Base-by-base conservation (phyloP, 306 rosid species). In the Malus orientalis region DNA sequence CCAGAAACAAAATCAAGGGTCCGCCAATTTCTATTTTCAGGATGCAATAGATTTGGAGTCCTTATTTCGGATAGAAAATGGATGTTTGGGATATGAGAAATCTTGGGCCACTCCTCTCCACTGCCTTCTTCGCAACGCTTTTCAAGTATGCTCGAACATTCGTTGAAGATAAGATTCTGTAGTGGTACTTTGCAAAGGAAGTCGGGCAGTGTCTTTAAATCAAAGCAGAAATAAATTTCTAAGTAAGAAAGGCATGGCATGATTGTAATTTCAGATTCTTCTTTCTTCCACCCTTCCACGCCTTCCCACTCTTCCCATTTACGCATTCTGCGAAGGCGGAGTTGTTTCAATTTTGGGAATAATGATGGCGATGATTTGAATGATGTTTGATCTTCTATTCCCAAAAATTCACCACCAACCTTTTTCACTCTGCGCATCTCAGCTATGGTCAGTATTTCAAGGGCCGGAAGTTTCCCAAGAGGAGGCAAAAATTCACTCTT, bases 171-270 rank as follows among this genome's bases (percentile, higher is more conserved):
- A 18, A 54, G 4, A 16, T 18, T 4, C 0, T 54, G 60, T 11
- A 54, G 12, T 0, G 4, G 25, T 2, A 22, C 20, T 49, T 49
- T 49, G 20, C 55, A 49, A 18, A 49, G 20, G 55, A 49, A 49
- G 55, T 49, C 8, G 5, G 55, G 55, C 8, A 49, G 0, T 15
- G 20, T 49, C 6, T 15, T 49, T 0, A 49, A 4, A 23, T 23
- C 25, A 23, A 1, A 1, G 0, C 8, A 49, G 3, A 0, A 0
- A 3, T 1, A 0, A 25, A 60, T 12, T 4, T 14, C 5, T 1
- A 69, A 69, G 10, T 23, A 69, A 40, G 74, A 47, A 27, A 69
- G 59, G 60, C 19, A 69, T 69, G 73, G 66, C 66, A 25, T 69
- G 51, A 29, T 27, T 15, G 55, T 4, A 49, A 49, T 49, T 49